These are phyloP conservation scores for Lunasporangiospora selenospora DNA, from an alignment of 192 early-diverging fungal species.

Conservation along the genomic window DNA sequence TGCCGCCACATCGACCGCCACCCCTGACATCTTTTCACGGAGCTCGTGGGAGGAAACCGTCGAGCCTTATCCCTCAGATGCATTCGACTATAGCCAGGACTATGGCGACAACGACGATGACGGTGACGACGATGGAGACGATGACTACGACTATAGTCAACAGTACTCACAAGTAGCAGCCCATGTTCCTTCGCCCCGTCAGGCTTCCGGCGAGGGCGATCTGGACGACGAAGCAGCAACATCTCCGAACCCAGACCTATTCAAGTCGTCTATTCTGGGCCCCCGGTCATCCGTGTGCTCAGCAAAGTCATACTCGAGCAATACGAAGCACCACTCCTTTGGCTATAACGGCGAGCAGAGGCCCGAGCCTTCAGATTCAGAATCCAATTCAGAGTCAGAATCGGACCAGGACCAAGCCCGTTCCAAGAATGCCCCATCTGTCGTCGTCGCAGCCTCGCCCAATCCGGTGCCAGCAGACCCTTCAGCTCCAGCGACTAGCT, in stretches of 20 bases:
- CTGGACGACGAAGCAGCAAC: slow-evolving; percentile 1
- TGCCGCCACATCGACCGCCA: not conserved
- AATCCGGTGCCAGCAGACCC: too few relatives aligned
- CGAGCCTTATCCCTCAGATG: slow-evolving; percentile 25
- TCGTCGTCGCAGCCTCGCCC: not conserved
- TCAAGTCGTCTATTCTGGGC: slow-evolving; percentile 1
- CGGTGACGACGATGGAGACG: slow-evolving; percentile 6
- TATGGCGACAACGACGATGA: slow-evolving; percentile 9
- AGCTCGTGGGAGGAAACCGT: slow-evolving; percentile 39
- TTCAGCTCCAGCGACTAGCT: too few relatives aligned
- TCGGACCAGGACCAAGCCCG: slow-evolving; percentile 21
- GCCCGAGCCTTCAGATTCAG: slow-evolving; percentile 35
- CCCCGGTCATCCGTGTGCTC: slow-evolving; percentile 26
- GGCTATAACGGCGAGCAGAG: slow-evolving; percentile 19
- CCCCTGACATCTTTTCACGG: not conserved
- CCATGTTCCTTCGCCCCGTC: not conserved
- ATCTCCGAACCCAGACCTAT: slow-evolving; percentile 19
- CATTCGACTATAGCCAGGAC: slow-evolving; percentile 13
- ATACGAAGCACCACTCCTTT: slow-evolving; percentile 46
- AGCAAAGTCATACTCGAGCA: slow-evolving; percentile 30
- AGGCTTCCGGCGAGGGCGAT: slow-evolving; percentile 12
- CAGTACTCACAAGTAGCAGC: not conserved
- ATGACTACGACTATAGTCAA: slow-evolving; percentile 1
- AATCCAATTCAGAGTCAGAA: slow-evolving; percentile 38
- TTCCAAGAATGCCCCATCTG: not conserved